Evolutionary conservation across 257 asterid species (phyloP).

Genomic region (Capsicum chinense): DNA sequence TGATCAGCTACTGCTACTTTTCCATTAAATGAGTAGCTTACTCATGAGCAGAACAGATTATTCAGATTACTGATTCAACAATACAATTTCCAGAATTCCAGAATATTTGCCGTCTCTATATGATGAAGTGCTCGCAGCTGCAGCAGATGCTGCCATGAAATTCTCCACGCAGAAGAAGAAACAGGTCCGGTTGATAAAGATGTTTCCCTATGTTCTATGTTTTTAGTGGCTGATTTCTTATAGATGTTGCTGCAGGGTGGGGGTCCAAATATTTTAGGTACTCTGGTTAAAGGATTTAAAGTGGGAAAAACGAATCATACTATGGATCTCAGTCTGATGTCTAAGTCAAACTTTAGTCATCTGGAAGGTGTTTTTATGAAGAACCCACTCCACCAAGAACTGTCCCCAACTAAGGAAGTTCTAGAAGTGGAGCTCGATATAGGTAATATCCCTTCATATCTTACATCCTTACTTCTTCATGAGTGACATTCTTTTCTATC

Average conservation of each 20-base stretch:
- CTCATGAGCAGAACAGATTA: slow-evolving; percentile 34
- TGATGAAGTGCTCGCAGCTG: slow-evolving; percentile 89
- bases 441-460: slow-evolving; percentile 50
- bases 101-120: slow-evolving; percentile 82
- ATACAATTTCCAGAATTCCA: slow-evolving; percentile 60
- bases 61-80: slow-evolving; percentile 21
- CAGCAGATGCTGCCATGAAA: slow-evolving; percentile 67
- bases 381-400: slow-evolving; percentile 50
- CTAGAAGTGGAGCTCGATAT: slow-evolving; percentile 64
- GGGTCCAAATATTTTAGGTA: slow-evolving; percentile 61
- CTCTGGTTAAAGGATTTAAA: slow-evolving; percentile 72
- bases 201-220: slow-evolving; percentile 34
- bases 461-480: not conserved
- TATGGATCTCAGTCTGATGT: slow-evolving; percentile 38
- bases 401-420: slow-evolving; percentile 41
- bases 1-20: slow-evolving; percentile 31
- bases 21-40: slow-evolving; percentile 26
- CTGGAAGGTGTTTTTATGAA: slow-evolving; percentile 62
- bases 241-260: slow-evolving; percentile 57
- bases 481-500: slow-evolving; percentile 30
- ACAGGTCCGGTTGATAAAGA: slow-evolving; percentile 49
- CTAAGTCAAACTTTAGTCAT: slow-evolving; percentile 53
- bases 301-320: slow-evolving; percentile 51
- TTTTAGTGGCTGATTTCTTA: slow-evolving; percentile 35
- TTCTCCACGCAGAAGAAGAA: slow-evolving; percentile 65